These are phyloP conservation scores for Cercospora sp. DNA, from an alignment of 2,329 filamentous ascomycete species.

Conservation along the genomic window DNA sequence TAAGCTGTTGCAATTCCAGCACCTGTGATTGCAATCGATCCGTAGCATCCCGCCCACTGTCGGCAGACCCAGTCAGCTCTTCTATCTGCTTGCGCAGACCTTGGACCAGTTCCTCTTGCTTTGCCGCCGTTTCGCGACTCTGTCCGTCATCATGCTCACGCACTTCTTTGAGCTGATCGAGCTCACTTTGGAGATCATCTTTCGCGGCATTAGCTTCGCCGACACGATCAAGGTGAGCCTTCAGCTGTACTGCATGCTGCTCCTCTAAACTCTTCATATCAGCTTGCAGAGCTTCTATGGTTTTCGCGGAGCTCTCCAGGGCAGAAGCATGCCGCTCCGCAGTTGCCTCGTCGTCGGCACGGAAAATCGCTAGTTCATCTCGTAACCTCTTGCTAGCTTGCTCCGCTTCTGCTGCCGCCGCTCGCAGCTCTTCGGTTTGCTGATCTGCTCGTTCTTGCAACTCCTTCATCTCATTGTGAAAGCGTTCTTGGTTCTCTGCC, in stretches of 20 bases:
- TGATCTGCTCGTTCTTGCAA: slow-evolving; percentile 18
- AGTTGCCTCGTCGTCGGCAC: slow-evolving; percentile 18
- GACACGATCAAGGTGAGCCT: slow-evolving; percentile 15
- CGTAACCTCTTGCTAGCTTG: slow-evolving; percentile 20
- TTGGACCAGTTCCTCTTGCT: slow-evolving; percentile 20
- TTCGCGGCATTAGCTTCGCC: slow-evolving; percentile 11
- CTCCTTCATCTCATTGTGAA: slow-evolving; percentile 22
- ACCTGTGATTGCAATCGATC: slow-evolving; percentile 23
- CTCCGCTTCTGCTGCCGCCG: slow-evolving; percentile 15
- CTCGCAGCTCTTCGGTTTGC: slow-evolving; percentile 21
- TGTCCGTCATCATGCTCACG: slow-evolving; percentile 12
- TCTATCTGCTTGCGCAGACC: slow-evolving; percentile 27
- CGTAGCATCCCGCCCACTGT: slow-evolving; percentile 23
- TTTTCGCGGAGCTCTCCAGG: slow-evolving; percentile 16
- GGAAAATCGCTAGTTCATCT: slow-evolving; percentile 19
- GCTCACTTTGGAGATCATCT: slow-evolving; percentile 20
- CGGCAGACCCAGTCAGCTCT: slow-evolving; percentile 29
- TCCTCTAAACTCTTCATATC: slow-evolving; percentile 18
- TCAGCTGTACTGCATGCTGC: slow-evolving; percentile 21
- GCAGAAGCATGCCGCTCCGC: slow-evolving; percentile 16
- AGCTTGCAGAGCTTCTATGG: slow-evolving; percentile 21
- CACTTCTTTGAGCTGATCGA: slow-evolving; percentile 21
- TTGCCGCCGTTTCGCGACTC: slow-evolving; percentile 12
- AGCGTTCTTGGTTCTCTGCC: slow-evolving; percentile 13
- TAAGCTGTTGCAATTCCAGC: slow-evolving; percentile 20